Base-by-base conservation (phyloP, 371 early-diverging fungal genomes). In the Funneliformis caledonium region DNA sequence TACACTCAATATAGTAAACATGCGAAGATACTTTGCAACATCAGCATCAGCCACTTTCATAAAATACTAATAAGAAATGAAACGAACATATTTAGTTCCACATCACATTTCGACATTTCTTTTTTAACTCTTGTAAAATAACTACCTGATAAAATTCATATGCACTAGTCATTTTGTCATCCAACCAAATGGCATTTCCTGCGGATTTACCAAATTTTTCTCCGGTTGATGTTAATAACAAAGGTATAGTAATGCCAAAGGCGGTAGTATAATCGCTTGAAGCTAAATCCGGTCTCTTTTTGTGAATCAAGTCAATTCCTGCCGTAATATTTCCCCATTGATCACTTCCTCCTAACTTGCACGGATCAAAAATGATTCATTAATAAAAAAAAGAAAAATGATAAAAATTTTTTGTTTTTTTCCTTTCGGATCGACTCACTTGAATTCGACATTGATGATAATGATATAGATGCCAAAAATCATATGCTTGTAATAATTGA, bases 321-420 rank as follows among this genome's bases (percentile, higher is more conserved):
- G 98, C 95, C 0, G 93, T 91, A 78, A 98, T 98, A 83, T 98
- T 98, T 2, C 98, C 98, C 98, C 98, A 97, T 83, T 98, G 98
- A 83, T 98, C 98, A 80, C 92, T 94, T n/a, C 98, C 98, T 37
- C 98, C 98, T 26, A 97, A 73, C 93, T 96, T 87, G 47, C 56
- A 56, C 0, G 4, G 9, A 85, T 26, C 16, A 67, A 26, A 45
- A 52, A 48, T 43, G 19, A 12, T 37, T 59, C 37, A 73, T 64
- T 43, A 69, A 69, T 22, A n/a, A 11, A 3, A 69, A 6, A 9
- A 45, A 16, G 6, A 5, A n/a, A 8, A 43, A 42, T 10, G 9
- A 69, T 9, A 37, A 26, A 65, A 65, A 8, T 11, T 65, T 4
- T 31, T 31, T 33, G 19, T 19, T 11, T 26, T 26, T 26, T 26